Percentiles rank a stretch among this genome's conserved stretches.
Evolutionary conservation across 495 filamentous ascomycete species (phyloP).

Genomic region (Cetradonia linearis): DNA sequence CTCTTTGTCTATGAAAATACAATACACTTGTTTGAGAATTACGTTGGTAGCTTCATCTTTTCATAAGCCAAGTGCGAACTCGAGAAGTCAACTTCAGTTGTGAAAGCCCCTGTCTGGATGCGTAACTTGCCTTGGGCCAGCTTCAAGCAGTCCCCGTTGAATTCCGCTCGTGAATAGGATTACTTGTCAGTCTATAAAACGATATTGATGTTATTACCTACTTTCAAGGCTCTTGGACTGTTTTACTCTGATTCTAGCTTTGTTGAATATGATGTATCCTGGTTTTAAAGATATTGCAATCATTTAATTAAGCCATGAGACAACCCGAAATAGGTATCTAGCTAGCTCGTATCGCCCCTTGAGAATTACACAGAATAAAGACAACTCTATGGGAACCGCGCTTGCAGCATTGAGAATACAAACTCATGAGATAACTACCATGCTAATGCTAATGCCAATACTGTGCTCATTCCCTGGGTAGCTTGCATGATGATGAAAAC

Average conservation of each 20-base stretch:
- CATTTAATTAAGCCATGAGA: background rate
- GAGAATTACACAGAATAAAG: background rate
- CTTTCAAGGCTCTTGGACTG: background rate
- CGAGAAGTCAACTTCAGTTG: background rate
- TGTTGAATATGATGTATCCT: background rate
- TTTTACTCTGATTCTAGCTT: background rate
- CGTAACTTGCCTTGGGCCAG: background rate
- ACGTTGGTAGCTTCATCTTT: background rate
- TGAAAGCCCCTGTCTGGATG: background rate
- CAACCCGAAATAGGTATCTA: background rate
- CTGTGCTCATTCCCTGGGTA: slow-evolving; percentile 10
- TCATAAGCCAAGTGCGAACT: background rate
- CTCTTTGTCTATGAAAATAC: background rate
- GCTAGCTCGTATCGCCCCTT: background rate
- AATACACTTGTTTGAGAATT: background rate
- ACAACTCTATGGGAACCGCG: slow-evolving; percentile 1
- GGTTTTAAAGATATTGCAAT: too few species aligned
- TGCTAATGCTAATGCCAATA: slow-evolving; percentile 10
- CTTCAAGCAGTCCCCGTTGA: background rate
- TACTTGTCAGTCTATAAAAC: background rate
- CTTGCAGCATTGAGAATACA: slow-evolving; percentile 1
- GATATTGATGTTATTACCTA: background rate
- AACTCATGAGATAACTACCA: background rate
- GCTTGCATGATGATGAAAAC: background rate
- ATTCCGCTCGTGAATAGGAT: background rate